Conservation (phyloP, 192 early-diverging fungal genomes). For the Umbelopsis vinacea region DNA sequence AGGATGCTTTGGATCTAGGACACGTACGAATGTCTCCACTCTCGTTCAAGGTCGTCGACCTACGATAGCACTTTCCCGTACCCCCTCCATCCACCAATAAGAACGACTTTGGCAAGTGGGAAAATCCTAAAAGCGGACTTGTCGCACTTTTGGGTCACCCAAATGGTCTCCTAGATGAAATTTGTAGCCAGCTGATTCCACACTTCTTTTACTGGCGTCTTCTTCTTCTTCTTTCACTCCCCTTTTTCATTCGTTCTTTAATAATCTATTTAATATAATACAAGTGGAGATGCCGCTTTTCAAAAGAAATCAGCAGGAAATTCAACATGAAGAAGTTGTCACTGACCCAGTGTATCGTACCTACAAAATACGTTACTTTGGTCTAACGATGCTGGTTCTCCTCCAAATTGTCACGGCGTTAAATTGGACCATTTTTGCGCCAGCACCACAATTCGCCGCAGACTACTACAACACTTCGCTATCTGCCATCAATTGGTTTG, state of each 20-base stretch:
- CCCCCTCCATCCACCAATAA: too few relatives aligned
- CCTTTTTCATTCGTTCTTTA: neutral
- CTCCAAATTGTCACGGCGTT: slow-evolving; percentile 47
- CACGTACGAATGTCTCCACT: slow-evolving; percentile 27
- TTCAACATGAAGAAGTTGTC: neutral
- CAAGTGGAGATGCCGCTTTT: neutral
- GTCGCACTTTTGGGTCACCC: too few relatives aligned
- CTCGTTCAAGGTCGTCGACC: slow-evolving; percentile 32
- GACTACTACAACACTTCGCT: slow-evolving; percentile 41
- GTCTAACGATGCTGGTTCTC: slow-evolving; percentile 48
- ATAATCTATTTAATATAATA: slow-evolving; percentile 4
- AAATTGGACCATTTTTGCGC: slow-evolving; percentile 54
- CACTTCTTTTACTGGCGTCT: neutral
- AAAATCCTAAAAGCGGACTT: neutral
- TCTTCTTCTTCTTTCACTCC: neutral
- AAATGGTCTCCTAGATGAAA: neutral
- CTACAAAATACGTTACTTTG: slow-evolving; percentile 49
- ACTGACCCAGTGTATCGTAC: slow-evolving; percentile 31
- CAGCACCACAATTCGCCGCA: slow-evolving; percentile 42
- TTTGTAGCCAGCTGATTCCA: neutral
- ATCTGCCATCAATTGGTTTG: slow-evolving; percentile 47
- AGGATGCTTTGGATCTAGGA: slow-evolving; percentile 33
- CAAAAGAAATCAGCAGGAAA: neutral
- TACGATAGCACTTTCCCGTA: slow-evolving; percentile 4
- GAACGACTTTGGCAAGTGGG: neutral